Evolutionary conservation across 257 asterid species (phyloP).

Genomic region (Plantago major): DNA sequence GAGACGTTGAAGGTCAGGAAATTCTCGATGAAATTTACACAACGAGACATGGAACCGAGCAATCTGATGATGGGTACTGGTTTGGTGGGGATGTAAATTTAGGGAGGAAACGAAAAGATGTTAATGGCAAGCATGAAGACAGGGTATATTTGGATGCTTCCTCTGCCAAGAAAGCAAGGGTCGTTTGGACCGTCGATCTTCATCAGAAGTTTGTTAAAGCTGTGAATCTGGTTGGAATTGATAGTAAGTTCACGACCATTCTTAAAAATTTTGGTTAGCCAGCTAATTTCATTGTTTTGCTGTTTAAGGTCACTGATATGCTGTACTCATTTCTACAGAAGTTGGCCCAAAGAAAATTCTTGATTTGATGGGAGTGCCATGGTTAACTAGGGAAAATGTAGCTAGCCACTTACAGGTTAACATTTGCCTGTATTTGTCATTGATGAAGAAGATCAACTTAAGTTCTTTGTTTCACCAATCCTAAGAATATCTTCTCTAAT

Average conservation of each 20-base stretch:
- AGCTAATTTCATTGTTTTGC: too few species aligned
- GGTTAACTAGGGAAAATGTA: conserved; percentile 88
- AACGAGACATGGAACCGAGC: conserved; percentile 36
- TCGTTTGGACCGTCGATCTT: conserved; percentile 88
- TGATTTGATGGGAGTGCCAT: conserved; percentile 80
- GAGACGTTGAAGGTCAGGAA: conserved; percentile 46
- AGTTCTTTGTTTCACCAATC: not conserved
- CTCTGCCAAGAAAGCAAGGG: conserved; percentile 68
- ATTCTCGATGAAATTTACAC: conserved; percentile 22
- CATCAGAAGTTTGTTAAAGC: conserved; percentile 95
- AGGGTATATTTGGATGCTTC: conserved; percentile 40
- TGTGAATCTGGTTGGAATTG: conserved; percentile 77
- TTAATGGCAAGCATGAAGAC: conserved; percentile 46
- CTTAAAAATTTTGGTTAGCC: too few species aligned
- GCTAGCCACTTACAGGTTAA: conserved; percentile 93
- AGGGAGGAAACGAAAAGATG: conserved; percentile 61
- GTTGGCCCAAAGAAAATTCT: conserved; percentile 92
- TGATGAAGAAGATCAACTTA: not conserved
- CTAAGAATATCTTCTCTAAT: conserved; percentile 19
- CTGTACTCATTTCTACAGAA: conserved; percentile 34
- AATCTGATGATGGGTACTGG: conserved; percentile 43
- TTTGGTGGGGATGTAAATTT: conserved; percentile 40
- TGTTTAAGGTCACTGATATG: too few species aligned
- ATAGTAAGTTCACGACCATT: conserved; percentile 48
- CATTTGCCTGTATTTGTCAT: conserved; percentile 1